These are phyloP conservation scores for Thymus mandschuricus DNA, from an alignment of 257 asterid genomes.

Conservation along the genomic window DNA sequence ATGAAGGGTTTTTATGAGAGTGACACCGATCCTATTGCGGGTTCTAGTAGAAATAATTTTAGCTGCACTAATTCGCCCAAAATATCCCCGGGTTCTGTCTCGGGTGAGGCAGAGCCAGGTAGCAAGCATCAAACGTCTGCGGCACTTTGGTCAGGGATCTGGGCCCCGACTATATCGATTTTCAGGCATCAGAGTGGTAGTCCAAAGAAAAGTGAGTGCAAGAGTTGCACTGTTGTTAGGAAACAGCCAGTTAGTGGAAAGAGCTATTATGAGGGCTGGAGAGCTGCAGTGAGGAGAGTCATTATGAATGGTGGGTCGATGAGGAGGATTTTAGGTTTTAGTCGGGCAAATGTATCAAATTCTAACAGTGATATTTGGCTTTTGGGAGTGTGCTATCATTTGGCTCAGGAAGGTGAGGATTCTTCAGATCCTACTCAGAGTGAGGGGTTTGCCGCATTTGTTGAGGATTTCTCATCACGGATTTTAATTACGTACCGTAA, in stretches of 20 bases:
- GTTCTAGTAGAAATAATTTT: conserved; percentile 27
- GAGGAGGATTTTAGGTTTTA: conserved; percentile 79
- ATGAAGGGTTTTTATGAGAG: conserved; percentile 55
- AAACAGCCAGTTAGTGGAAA: conserved; percentile 44
- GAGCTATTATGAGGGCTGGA: conserved; percentile 66
- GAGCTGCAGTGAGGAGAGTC: conserved; percentile 68
- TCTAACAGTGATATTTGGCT: conserved; percentile 90
- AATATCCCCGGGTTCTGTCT: conserved; percentile 54
- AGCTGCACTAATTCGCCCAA: conserved; percentile 15
- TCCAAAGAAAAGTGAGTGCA: conserved; percentile 34
- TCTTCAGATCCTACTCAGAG: conserved; percentile 76
- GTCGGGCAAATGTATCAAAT: conserved; percentile 46
- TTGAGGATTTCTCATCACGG: conserved; percentile 93
- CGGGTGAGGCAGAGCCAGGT: conserved; percentile 55
- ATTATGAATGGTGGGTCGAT: conserved; percentile 80
- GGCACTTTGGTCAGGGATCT: conserved; percentile 44
- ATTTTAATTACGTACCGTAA: conserved; percentile 84
- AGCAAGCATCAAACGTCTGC: conserved; percentile 42
- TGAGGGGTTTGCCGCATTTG: conserved; percentile 84
- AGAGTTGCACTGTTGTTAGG: conserved; percentile 32
- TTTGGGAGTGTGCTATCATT: conserved; percentile 78
- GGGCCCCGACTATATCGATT: conserved; percentile 41
- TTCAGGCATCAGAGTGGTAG: conserved; percentile 35
- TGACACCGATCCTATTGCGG: conserved; percentile 36
- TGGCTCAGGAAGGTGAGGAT: conserved; percentile 65